phyloP scores from a whole-genome alignment of 352 stramenopile genomes.

The Phytopythium montanum region DNA sequence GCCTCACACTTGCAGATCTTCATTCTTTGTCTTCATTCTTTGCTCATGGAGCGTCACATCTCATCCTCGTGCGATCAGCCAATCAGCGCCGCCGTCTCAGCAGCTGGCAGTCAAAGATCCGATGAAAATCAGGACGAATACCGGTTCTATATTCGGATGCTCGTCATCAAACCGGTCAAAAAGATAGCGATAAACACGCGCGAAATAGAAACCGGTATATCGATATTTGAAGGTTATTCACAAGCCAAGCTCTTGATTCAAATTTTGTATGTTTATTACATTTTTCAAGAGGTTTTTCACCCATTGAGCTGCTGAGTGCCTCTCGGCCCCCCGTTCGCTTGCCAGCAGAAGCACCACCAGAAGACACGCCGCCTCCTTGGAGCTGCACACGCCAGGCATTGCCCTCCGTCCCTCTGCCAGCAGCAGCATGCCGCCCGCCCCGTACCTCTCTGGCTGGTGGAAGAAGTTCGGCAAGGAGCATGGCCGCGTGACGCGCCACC shows the following conservation, averaged over 20 bases:
- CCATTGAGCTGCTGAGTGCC: not conserved
- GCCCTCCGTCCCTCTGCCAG: not conserved
- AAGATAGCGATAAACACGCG: too few relatives aligned
- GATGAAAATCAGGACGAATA: too few relatives aligned
- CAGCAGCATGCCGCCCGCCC: constrained; percentile 39
- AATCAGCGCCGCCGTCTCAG: too few relatives aligned
- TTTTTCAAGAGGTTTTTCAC: constrained; percentile 26
- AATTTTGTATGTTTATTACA: constrained; percentile 7
- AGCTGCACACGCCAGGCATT: constrained; percentile 28
- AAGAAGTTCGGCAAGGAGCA: constrained; percentile 60
- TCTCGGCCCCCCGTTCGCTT: not conserved
- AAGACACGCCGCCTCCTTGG: constrained; percentile 6
- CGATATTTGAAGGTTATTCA: not conserved
- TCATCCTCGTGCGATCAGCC: too few relatives aligned
- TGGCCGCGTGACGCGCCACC: constrained; percentile 59
- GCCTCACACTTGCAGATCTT: too few relatives aligned
- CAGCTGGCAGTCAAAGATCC: too few relatives aligned
- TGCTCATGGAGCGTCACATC: too few relatives aligned
- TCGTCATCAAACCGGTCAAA: too few relatives aligned
- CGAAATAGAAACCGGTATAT: not conserved
- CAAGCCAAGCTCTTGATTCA: not conserved
- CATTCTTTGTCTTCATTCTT: too few relatives aligned
- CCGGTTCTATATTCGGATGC: too few relatives aligned
- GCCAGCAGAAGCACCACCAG: constrained; percentile 7
- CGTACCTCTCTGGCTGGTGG: constrained; percentile 69